Evolutionary conservation across 306 rosid genomes (phyloP), one percentile per base, ranked within the genome.

Genomic region (Acacia crassicarpa): DNA sequence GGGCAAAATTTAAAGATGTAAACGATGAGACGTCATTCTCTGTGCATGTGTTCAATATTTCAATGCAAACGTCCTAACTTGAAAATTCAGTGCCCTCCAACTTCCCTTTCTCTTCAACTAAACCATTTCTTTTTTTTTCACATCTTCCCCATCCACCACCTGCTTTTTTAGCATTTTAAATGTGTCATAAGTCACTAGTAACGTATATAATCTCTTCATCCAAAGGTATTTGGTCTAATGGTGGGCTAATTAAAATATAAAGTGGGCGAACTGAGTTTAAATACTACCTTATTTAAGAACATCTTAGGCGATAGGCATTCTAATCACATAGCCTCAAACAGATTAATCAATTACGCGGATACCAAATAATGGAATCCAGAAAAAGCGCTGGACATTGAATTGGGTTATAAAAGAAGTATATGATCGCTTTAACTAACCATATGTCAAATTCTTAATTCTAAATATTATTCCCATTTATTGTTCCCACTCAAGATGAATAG

Each of bases 291-390:
- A 38, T 38, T 38, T 0, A 38, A 38, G 6, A 38, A 38, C 1
- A 1, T 6, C 8, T 0, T 1, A 0, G 8, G 8, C 0, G 0
- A 38, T 1, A 6, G 41, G 41, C 8, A 38, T 6, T 38, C 8
- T 38, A 38, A 38, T 38, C 8, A 0, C 1, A 38, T 5, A 38
- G 8, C 41, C 1, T 38, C 0, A 1, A 38, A 6, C 1, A 38
- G 1, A 38, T 38, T 38, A 38, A 0, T 38, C 1, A 6, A 1
- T 6, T 6, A 0, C 0, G 6, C 1, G 41, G 8, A 6, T 38
- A 38, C 0, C 1, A 38, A 8, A 1, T 38, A 38, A 38, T 38
- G 41, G 1, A 6, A 38, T 38, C 40, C 40, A 5, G 6, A 0
- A 38, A 38, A 38, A 38, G 40, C 1, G 8, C 1, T 6, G 41